Conservation (phyloP, 805 yeast genomes). For the Metahyphopichia silvanorum region DNA sequence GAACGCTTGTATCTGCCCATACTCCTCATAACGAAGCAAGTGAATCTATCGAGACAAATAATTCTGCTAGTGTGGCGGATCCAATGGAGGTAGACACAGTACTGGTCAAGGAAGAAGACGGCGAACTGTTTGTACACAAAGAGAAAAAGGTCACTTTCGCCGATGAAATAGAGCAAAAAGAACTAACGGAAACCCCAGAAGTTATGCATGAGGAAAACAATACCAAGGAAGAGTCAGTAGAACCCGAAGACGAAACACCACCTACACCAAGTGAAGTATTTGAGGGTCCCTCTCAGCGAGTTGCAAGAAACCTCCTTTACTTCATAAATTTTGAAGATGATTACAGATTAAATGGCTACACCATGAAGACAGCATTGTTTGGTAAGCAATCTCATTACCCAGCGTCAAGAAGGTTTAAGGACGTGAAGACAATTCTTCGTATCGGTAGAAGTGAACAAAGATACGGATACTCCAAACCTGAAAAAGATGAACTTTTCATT, state of each 20-base stretch:
- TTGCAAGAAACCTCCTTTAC: conserved; percentile 52
- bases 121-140: not conserved
- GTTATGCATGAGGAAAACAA: not conserved
- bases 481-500: conserved; percentile 29
- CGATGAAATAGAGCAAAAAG: no score
- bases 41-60: conserved; percentile 1
- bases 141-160: no score
- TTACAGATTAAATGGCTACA: conserved; percentile 17
- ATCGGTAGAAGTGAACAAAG: conserved; percentile 39
- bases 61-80: not conserved
- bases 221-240: not conserved
- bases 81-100: not conserved
- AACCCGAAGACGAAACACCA: conserved; percentile 10
- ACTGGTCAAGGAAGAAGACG: not conserved
- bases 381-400: conserved; percentile 58
- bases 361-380: conserved; percentile 42
- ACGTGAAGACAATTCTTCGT: conserved; percentile 49
- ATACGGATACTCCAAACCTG: conserved; percentile 29
- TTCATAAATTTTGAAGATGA: conserved; percentile 48
- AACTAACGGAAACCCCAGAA: not conserved
- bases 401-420: conserved; percentile 50
- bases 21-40: conserved; percentile 5
- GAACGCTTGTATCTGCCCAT: conserved; percentile 10
- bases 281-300: conserved; percentile 70
- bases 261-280: no score